Conservation (phyloP, 495 filamentous ascomycete species). For the Xylaria longipes region DNA sequence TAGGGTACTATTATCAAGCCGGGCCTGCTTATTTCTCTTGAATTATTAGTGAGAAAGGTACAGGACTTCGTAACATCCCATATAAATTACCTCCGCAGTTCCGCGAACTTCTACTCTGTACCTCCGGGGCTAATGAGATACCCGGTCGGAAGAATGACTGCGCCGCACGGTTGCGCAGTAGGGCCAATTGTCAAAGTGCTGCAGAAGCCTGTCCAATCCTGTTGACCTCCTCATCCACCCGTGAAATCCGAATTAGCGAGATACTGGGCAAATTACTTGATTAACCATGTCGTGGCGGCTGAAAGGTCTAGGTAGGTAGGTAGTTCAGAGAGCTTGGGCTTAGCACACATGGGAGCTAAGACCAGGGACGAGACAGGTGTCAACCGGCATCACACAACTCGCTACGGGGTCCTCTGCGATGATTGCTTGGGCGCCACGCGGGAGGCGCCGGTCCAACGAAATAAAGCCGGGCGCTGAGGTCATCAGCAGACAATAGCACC, state of each 20-base stretch:
- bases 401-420: background rate
- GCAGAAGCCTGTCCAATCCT: background rate
- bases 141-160: background rate
- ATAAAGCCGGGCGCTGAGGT: constrained; percentile 3
- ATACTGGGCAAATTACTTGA: constrained; percentile 7
- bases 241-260: background rate
- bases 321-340: background rate
- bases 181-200: background rate
- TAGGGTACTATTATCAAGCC: background rate
- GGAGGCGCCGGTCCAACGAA: constrained; percentile 15
- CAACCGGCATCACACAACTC: constrained; percentile 5
- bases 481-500: background rate
- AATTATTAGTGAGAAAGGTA: background rate
- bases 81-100: constrained; percentile 1
- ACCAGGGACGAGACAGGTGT: background rate
- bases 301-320: too few species aligned
- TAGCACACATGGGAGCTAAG: background rate
- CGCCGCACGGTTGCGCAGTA: constrained; percentile 15
- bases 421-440: background rate
- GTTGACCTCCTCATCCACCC: background rate
- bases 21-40: constrained; percentile 1
- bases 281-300: background rate
- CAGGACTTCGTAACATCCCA: constrained; percentile 7
- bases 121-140: background rate
- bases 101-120: constrained; percentile 4